phyloP scores from a whole-genome alignment of 176 grass and related monocot species.

The Cenchrus americanus region DNA sequence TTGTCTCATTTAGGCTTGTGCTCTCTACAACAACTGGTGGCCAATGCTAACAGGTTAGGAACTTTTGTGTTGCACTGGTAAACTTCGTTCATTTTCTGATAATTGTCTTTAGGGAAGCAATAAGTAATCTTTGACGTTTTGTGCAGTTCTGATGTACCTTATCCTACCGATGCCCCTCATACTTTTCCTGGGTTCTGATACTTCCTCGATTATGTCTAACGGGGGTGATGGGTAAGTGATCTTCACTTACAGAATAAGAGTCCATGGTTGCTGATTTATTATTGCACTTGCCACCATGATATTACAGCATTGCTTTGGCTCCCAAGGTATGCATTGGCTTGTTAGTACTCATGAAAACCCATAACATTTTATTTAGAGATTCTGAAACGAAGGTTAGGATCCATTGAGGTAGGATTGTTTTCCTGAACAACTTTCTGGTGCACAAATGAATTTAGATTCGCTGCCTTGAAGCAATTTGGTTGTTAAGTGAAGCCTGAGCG shows the following conservation, averaged over 20 bases:
- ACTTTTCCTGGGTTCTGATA: conserved; percentile 73
- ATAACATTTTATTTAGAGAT: neutral
- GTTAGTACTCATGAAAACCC: neutral
- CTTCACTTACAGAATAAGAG: neutral
- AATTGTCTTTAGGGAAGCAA: neutral
- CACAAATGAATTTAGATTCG: neutral
- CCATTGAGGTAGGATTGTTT: neutral
- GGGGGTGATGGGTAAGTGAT: conserved; percentile 64
- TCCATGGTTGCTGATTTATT: neutral
- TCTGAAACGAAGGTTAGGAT: neutral
- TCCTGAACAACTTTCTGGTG: neutral
- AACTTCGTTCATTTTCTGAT: neutral
- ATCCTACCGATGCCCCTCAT: conserved; percentile 89
- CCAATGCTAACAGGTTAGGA: conserved; percentile 91
- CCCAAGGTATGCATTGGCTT: neutral
- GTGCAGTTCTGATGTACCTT: conserved; percentile 89
- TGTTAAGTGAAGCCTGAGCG: neutral
- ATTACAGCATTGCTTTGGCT: neutral
- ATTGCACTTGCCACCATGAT: neutral
- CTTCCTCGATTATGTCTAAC: conserved; percentile 55
- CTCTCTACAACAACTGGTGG: conserved; percentile 97
- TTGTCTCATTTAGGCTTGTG: conserved; percentile 65
- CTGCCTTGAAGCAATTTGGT: neutral
- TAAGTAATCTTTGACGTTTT: conserved; percentile 19
- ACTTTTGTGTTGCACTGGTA: neutral